phyloP scores from a whole-genome alignment of 1,284 basidiomycete species.

The Boletus holoroseus region DNA sequence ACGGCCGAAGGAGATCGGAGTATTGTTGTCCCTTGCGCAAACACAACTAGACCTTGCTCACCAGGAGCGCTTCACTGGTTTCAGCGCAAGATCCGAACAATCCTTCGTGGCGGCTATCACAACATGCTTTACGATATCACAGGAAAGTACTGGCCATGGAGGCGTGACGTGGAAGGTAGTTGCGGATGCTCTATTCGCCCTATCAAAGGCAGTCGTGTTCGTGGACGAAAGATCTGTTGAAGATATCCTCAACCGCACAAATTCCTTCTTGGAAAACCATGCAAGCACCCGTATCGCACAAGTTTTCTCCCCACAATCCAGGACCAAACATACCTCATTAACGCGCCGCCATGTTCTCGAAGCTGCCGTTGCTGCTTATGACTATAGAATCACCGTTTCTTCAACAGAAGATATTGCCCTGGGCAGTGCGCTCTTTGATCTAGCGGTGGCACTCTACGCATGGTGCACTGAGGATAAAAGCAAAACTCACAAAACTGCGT shows the following conservation, averaged over 20 bases:
- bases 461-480: conserved; percentile 39
- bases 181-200: conserved; percentile 70
- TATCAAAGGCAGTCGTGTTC: conserved; percentile 49
- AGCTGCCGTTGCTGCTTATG: conserved; percentile 64
- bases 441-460: conserved; percentile 62
- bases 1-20: conserved; percentile 63
- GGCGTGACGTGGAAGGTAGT: conserved; percentile 82
- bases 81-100: conserved; percentile 66
- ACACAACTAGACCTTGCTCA: conserved; percentile 71
- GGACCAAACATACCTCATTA: conserved; percentile 26
- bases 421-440: conserved; percentile 73
- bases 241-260: conserved; percentile 35
- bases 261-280: conserved; percentile 37
- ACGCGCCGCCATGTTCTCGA: conserved; percentile 44
- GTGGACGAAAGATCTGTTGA: conserved; percentile 39
- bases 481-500: conserved; percentile 33
- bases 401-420: conserved; percentile 53
- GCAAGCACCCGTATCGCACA: conserved; percentile 40
- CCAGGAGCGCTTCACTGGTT: conserved; percentile 63
- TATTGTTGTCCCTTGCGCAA: conserved; percentile 71
- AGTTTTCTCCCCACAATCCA: conserved; percentile 37
- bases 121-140: conserved; percentile 53
- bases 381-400: conserved; percentile 68
- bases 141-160: conserved; percentile 57
- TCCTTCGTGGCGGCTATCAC: conserved; percentile 63